Conservation (phyloP, 108 stramenopile genomes). For the Skeletonema menzelii region DNA sequence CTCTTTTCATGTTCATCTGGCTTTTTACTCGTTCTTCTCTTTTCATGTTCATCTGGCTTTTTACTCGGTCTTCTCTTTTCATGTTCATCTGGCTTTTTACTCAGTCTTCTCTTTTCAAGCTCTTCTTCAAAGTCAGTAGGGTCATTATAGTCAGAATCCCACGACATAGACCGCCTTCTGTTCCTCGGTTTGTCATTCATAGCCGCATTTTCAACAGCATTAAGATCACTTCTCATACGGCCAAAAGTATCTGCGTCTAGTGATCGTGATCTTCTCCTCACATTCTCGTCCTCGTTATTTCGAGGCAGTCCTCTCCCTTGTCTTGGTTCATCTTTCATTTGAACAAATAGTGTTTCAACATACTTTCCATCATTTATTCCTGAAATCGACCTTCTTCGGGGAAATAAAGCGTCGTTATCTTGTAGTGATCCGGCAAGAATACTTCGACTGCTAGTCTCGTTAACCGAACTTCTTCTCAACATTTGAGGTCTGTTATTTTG, state of each 20-base stretch:
- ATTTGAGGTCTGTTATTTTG: neutral
- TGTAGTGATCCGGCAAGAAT: neutral
- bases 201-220: neutral
- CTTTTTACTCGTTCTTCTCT: too few species aligned
- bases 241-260: neutral
- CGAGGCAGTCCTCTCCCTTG: neutral
- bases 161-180: neutral
- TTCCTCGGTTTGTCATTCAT: neutral
- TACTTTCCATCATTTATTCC: too few species aligned
- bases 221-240: neutral
- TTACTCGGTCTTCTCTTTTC: too few species aligned
- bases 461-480: neutral
- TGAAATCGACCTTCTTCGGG: neutral
- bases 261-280: neutral
- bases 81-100: neutral
- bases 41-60: neutral
- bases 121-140: neutral
- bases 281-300: neutral
- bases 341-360: neutral
- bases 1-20: neutral
- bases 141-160: neutral
- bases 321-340: neutral
- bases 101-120: neutral
- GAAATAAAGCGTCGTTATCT: neutral
- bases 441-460: neutral